Base-by-base conservation (phyloP, 768 basidiomycete genomes). In the Cytidiella melzeri region DNA sequence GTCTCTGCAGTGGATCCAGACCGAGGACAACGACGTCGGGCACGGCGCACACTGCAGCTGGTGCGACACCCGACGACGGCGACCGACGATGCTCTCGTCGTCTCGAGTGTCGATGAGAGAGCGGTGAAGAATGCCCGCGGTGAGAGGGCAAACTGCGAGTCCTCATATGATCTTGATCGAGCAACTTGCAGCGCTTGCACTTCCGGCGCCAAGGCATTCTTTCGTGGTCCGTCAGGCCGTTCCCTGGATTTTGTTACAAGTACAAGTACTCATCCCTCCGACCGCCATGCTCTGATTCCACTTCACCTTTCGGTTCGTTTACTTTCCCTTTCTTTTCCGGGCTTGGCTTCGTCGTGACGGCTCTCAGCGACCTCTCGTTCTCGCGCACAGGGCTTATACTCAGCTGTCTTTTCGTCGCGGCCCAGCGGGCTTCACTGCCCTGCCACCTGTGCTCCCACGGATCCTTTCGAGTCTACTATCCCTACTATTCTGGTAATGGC, bases 401-500 rank as follows among this genome's bases (percentile, higher is more conserved):
- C 30, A 7, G 30, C 30, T 34, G 7, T 34, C 30, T 34, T 15
- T 34, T 34, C 30, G 30, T 34, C 30, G 30, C 30, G 9, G 30
- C 30, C 30, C 30, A 7, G 30, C 15, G 15, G 9, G 6, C 43
- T 47, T 50, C 45, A 41, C 50, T 24, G 43, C 57, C 55, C 53
- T 57, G 45, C 15, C 59, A 57, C 48, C 42, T 58, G 54, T 26
- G 50, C 48, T 34, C 30, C 9, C 30, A 41, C 55, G 51, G 28
- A 34, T 53, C 48, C 58, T 55, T 57, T 52, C 56, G 57, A 50
- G 44, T 55, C 46, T 51, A 51, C 45, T 53, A 53, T 54, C 57
- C 53, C 47, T 53, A 49, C 58, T 60, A 58, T 57, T 59, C 61
- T 61, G 57, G 46, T 64, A 61, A 64, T 64, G 62, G 62, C 62